Conservation (phyloP, 2,329 filamentous ascomycete species). For the Torrubiella hemipterigena region DNA sequence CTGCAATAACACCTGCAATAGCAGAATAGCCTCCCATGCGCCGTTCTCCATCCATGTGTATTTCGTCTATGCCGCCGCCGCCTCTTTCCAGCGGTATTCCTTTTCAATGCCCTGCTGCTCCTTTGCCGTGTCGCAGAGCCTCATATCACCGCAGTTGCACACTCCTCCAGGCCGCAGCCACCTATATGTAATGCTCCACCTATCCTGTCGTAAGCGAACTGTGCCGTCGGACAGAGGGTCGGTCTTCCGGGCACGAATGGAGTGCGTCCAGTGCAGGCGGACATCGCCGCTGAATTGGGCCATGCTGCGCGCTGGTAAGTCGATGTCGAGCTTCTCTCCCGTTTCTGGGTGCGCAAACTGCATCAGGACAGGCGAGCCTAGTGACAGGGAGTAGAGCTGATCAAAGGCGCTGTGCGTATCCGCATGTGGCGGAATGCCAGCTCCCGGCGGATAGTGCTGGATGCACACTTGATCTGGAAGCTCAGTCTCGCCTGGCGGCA, state of each 20-base stretch:
- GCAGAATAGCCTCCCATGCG: no score
- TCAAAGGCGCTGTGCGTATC: slow-evolving; percentile 40
- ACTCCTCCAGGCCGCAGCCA: slow-evolving; percentile 33
- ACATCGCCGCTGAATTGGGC: slow-evolving; percentile 37
- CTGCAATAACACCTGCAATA: no score
- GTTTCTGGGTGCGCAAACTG: slow-evolving; percentile 22
- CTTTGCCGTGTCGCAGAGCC: slow-evolving; percentile 40
- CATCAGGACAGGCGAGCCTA: slow-evolving; percentile 31
- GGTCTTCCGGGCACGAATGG: slow-evolving; percentile 40
- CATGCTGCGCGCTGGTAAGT: slow-evolving; percentile 35
- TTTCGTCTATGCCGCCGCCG: no score
- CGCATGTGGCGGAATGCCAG: slow-evolving; percentile 48
- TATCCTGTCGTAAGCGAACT: slow-evolving; percentile 26
- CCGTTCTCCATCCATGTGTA: no score
- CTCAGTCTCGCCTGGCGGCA: slow-evolving; percentile 29
- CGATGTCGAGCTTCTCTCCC: slow-evolving; percentile 25
- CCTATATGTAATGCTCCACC: slow-evolving; percentile 45
- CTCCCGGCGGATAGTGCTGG: slow-evolving; percentile 47
- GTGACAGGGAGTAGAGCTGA: slow-evolving; percentile 31
- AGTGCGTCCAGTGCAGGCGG: slow-evolving; percentile 43
- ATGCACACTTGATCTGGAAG: slow-evolving; percentile 46
- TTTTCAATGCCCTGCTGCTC: slow-evolving; percentile 29
- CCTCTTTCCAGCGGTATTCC: slow-evolving; percentile 35
- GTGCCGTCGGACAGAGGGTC: slow-evolving; percentile 33
- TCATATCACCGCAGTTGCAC: slow-evolving; percentile 37